Evolutionary conservation across 805 yeast genomes (phyloP), one percentile per base, ranked within the genome.

Genomic region (Yamadazyma sp.): DNA sequence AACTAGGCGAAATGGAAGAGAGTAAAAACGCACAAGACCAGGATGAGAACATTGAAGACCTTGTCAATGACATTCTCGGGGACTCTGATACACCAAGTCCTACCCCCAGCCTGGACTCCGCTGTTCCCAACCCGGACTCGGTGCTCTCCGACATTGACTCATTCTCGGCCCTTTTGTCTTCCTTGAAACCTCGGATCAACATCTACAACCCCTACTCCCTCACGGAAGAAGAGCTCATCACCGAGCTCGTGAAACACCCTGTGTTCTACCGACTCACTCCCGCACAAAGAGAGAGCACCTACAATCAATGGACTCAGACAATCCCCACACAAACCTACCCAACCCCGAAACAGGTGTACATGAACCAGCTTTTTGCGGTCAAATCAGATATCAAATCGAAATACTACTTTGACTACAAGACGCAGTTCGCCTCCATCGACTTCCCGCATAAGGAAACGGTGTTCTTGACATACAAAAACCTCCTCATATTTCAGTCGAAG

Each of bases 201-300:
- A 26, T 52, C 14, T 64, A 53, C 45, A 64, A 65, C 28, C 60
- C 70, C 3, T 68, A 72, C 69, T 53, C 50, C 34, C 34, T 68
- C 17, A 54, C 66, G 0, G 68, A 65, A 41, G 72, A 65, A 32
- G 64, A 62, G 14, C 43, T 63, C 8, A 46, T 64, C 5, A 32
- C 45, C 1, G 57, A 60, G 14, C 49, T 67, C 11, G 52, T 51
- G 9, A 48, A 48, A 22, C 32, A 41, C 32, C 62, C 70, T 0
- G 60, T 51, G 13, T 66, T 41, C 43, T 67, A 53, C 38, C 45
- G 53, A 3, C 41, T 65, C 3, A 37, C 43, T 5, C 47, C 45
- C 12, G 35, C 42, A 4, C 36, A 44, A 17, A 45, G 62, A 32
- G 62, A 57, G 35, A 38, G 35, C 13, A 35, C 52, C 9, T 64